Percentiles rank a stretch among this genome's conserved stretches.
Conservation (phyloP, 2,329 filamentous ascomycete genomes). For the Ceratocystis variospora region DNA sequence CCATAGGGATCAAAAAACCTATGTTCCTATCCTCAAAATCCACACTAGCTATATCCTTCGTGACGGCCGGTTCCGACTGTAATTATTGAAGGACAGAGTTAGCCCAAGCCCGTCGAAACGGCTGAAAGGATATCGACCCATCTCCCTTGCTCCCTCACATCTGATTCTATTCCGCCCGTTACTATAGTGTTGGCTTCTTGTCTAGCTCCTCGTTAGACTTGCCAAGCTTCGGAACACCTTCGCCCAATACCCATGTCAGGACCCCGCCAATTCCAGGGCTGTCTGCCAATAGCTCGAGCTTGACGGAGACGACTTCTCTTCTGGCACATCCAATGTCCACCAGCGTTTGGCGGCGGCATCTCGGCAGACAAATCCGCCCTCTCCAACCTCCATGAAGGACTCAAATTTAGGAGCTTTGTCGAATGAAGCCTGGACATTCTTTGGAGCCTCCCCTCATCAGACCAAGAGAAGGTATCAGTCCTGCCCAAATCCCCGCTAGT, state of each 20-base stretch:
- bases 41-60: background rate
- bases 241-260: constrained; percentile 62
- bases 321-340: constrained; percentile 60
- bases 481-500: constrained; percentile 45
- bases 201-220: constrained; percentile 22
- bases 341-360: constrained; percentile 46
- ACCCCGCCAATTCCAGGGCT: constrained; percentile 49
- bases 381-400: constrained; percentile 40
- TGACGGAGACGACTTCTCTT: constrained; percentile 42
- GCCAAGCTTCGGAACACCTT: constrained; percentile 41
- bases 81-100: background rate
- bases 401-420: constrained; percentile 39
- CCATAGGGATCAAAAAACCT: background rate
- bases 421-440: constrained; percentile 44
- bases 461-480: constrained; percentile 47
- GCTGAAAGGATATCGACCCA: background rate
- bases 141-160: background rate
- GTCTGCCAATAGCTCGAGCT: constrained; percentile 47
- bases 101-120: background rate
- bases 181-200: constrained; percentile 12
- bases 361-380: constrained; percentile 53
- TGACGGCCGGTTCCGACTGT: background rate
- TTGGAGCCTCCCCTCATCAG: constrained; percentile 35
- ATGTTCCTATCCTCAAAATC: background rate
- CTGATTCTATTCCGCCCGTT: background rate